Conservation (phyloP, 345 rosid genomes). For the Hypericum perforatum region DNA sequence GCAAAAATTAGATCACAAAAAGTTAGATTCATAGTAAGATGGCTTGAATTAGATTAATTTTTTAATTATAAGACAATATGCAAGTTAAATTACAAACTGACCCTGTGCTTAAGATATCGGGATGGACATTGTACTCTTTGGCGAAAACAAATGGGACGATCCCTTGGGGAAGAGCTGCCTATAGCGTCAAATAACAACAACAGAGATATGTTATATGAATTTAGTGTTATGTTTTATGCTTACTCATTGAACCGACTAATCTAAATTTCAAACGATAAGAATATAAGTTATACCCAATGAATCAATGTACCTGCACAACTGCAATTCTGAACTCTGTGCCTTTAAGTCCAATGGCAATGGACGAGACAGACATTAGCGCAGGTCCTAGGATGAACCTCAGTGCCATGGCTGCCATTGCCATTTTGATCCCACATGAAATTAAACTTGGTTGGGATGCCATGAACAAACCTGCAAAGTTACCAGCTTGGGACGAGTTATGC, state of each 20-base stretch:
- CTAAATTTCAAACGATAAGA: no score
- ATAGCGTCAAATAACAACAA: slow-evolving; percentile 11
- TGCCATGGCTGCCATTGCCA: slow-evolving; percentile 43
- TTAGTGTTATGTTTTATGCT: no score
- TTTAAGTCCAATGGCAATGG: slow-evolving; percentile 36
- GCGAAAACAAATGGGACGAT: slow-evolving; percentile 86
- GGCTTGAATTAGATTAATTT: background rate
- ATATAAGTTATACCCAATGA: no score
- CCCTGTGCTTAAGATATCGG: slow-evolving; percentile 74
- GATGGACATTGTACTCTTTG: slow-evolving; percentile 72
- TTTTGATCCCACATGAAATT: slow-evolving; percentile 57
- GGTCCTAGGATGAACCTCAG: slow-evolving; percentile 65
- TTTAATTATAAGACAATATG: background rate
- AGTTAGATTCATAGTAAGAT: no score
- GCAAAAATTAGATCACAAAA: background rate
- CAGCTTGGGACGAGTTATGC: no score
- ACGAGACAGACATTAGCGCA: slow-evolving; percentile 58
- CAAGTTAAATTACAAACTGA: slow-evolving; percentile 4
- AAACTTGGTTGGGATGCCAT: slow-evolving; percentile 63
- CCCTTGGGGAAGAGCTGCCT: slow-evolving; percentile 95
- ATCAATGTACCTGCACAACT: slow-evolving; percentile 51
- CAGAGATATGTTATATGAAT: background rate
- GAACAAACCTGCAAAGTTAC: slow-evolving; percentile 48
- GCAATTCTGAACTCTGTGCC: slow-evolving; percentile 41
- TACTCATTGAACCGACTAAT: no score